These are phyloP conservation scores for Asclepias syriaca DNA, from an alignment of 257 asterid genomes.

Conservation along the genomic window DNA sequence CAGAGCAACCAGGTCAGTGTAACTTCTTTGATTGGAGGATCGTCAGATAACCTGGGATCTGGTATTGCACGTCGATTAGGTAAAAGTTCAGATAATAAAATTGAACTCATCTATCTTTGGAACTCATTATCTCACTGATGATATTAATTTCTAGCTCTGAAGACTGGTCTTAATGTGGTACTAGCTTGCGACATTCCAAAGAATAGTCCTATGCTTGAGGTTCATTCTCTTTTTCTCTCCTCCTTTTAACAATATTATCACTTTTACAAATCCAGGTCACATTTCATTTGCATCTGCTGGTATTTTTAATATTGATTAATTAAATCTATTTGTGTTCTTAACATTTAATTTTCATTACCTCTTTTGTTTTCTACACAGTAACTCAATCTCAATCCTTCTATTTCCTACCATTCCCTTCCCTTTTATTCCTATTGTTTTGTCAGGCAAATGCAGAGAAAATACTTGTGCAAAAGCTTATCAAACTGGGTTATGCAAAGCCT, in stretches of 20 bases:
- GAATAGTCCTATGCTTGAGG: slow-evolving; percentile 89
- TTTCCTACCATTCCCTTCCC: background rate
- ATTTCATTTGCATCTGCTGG: background rate
- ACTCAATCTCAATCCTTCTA: background rate
- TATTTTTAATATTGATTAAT: background rate
- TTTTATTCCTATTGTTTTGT: slow-evolving; percentile 9
- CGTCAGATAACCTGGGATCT: slow-evolving; percentile 78
- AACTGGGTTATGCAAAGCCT: slow-evolving; percentile 55
- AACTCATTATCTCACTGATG: slow-evolving; percentile 22
- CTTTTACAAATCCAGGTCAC: background rate
- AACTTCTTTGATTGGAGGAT: slow-evolving; percentile 68
- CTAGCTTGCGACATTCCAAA: slow-evolving; percentile 84
- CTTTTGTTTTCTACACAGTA: background rate
- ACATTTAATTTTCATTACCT: background rate
- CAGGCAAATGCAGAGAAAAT: slow-evolving; percentile 86
- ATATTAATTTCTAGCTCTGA: slow-evolving; percentile 47
- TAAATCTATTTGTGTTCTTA: background rate
- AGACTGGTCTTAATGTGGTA: slow-evolving; percentile 71
- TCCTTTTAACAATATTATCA: background rate
- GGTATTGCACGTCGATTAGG: slow-evolving; percentile 91
- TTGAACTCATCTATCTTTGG: background rate
- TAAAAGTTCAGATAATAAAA: slow-evolving; percentile 23
- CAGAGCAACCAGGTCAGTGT: slow-evolving; percentile 66
- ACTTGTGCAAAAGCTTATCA: slow-evolving; percentile 65
- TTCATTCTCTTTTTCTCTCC: slow-evolving; percentile 25